These are phyloP conservation scores for Mycocentrospora acerina DNA, from an alignment of 2,329 filamentous ascomycete genomes.

Conservation along the genomic window DNA sequence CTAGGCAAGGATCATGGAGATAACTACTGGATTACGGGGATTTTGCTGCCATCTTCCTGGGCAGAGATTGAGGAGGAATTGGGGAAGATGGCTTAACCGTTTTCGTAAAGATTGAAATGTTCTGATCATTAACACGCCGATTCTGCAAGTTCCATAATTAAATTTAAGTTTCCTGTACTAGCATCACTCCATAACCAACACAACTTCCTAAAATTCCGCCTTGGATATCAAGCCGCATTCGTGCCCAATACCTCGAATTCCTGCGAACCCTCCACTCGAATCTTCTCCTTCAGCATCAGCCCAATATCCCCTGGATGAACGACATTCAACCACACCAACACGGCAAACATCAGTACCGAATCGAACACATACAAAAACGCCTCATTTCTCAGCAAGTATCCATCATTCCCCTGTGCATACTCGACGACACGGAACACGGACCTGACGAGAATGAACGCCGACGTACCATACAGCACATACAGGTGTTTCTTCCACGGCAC, in stretches of 20 bases:
- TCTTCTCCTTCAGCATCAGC: conserved; percentile 5
- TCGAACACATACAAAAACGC: conserved; percentile 51
- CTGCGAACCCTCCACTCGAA: conserved; percentile 1
- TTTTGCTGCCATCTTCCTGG: too few relatives aligned
- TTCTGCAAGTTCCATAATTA: too few relatives aligned
- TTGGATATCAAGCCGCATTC: too few relatives aligned
- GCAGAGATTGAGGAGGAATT: too few relatives aligned
- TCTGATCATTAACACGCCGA: too few relatives aligned
- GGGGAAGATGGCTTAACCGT: too few relatives aligned
- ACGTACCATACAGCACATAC: conserved; percentile 46
- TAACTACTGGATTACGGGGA: too few relatives aligned
- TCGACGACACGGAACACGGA: conserved; percentile 53
- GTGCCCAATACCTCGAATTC: conserved; percentile 1
- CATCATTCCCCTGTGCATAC: conserved; percentile 49
- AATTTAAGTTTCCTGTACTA: too few relatives aligned
- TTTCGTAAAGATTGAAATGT: too few relatives aligned
- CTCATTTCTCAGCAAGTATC: conserved; percentile 48
- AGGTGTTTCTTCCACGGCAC: conserved; percentile 41
- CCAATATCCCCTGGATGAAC: conserved; percentile 37
- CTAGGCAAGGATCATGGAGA: conserved; percentile 18
- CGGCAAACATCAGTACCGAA: conserved; percentile 45
- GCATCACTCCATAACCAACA: too few relatives aligned
- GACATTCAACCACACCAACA: conserved; percentile 44
- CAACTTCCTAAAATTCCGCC: too few relatives aligned
- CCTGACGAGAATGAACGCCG: conserved; percentile 51